Base-by-base conservation (phyloP, 371 early-diverging fungal species). In the Umbelopsis sp. region DNA sequence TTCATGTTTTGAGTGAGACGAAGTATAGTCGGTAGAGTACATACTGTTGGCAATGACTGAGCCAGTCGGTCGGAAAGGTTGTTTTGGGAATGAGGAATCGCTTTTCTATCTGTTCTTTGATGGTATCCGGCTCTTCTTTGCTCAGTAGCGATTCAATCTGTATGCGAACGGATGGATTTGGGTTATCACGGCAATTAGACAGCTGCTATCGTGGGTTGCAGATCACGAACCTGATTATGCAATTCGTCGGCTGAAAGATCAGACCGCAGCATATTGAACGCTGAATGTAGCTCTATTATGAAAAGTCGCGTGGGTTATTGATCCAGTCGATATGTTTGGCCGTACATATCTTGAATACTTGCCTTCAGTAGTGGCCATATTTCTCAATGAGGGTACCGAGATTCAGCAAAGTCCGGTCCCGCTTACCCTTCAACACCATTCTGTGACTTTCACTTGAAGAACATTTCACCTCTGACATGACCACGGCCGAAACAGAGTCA, bases 1-100 rank as follows among this genome's bases (percentile, higher is more conserved):
- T 29, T 32, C 18, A 10, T 12, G 24, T 12, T 32, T 35, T 41
- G 25, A 6, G 29, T 1, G 35, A 18, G 38, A 46, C 6, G 46
- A 10, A 12, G 18, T 63, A n/a, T 20, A 25, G 24, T 14, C 25
- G 3, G 12, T 3, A 41, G 7, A 41, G 24, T 11, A 48, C 76
- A 69, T 74, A 84, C 85, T 83, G 80, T 80, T 86, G 86, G 75
- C 83, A 86, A 63, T 81, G 79, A 22, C 72, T 68, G 18, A 86
- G 69, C 86, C 86, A 86, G 20, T 78, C 63, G 8, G 63, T 46
- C 4, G 84, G 83, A 48, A 86, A 86, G 16, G 71, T 75, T n/a
- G 73, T 67, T 63, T 77, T 69, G 1, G 86, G 85, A 44, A 80
- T 83, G 25, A 86, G 69, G 71, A 83, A 86, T 14, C 66, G 76